Base-by-base conservation (phyloP, 257 asterid species). In the Lycium ferocissimum region DNA sequence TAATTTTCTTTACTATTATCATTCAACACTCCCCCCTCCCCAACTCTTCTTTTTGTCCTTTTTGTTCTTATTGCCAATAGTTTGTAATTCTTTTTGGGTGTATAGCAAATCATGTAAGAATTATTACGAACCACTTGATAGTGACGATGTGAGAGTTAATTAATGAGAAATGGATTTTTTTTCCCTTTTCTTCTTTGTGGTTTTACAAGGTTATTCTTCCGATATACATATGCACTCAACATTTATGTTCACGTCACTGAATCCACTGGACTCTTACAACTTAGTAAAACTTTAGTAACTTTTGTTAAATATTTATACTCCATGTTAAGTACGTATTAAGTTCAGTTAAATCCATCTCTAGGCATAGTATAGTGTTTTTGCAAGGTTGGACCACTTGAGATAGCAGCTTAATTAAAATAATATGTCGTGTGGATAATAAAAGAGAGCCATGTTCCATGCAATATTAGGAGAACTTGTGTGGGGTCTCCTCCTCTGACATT, bases 391-490 rank as follows among this genome's bases (percentile, higher is more conserved):
- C 79, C 35, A 33, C 22, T 59, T 17, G 57, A 61, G 35, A 66
- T 11, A 58, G 17, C 13, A 80, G 47, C 49, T 70, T 69, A 56
- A 61, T 15, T 79, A 54, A 63, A 62, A 47, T 11, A 49, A 81
- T 72, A 87, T 63, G 79, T 26, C 3, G 71, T 53, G 62, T 82
- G 61, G 79, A 82, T 43, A 84, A 65, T 51, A 70, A 83, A 14
- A 69, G 83, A 65, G 86, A 88, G 90, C 88, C 96, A 91, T 87
- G 94, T 91, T 88, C 85, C 91, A 87, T 89, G 94, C 92, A 89
- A 80, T 87, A 88, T 89, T 84, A 87, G 87, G 88, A 89, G 53
- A 43, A 26, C 38, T 17, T 38, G 13, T 51, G 90, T 85, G 90
- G 92, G 65, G 91, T 69, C 83, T 80, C 45, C 70, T 84, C 78